phyloP scores from a whole-genome alignment of 345 rosid species.

The Eucalyptus brandiana region DNA sequence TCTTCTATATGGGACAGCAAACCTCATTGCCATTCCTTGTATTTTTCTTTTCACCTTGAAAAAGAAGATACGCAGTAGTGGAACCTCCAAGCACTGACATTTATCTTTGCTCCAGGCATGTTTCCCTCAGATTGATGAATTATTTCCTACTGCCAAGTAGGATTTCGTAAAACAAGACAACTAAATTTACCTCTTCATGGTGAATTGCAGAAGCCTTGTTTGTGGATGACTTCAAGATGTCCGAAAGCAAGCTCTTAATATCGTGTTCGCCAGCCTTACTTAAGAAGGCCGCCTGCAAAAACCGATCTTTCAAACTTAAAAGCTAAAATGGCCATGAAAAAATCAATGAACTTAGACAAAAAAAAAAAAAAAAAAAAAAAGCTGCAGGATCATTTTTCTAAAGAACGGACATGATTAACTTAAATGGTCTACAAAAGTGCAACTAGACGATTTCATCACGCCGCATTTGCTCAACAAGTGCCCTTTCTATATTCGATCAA shows the following conservation, averaged over 20 bases:
- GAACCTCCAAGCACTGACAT: background rate
- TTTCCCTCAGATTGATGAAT: background rate
- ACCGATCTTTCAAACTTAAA: background rate
- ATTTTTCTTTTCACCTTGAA: background rate
- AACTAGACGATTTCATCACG: background rate
- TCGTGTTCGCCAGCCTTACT: constrained; percentile 17
- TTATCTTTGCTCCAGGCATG: background rate
- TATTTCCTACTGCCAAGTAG: background rate
- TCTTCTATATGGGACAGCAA: background rate
- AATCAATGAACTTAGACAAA: background rate
- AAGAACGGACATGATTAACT: background rate
- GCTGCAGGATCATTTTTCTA: background rate
- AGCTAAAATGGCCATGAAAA: background rate
- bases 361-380: background rate
- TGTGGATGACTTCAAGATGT: constrained; percentile 39
- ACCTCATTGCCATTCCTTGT: background rate
- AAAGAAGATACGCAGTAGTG: background rate
- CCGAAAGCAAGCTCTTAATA: constrained; percentile 33
- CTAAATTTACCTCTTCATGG: constrained; percentile 34
- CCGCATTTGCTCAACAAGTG: background rate
- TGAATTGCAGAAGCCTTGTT: constrained; percentile 9
- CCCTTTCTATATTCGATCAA: background rate
- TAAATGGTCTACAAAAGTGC: background rate
- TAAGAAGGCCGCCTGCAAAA: constrained; percentile 22
- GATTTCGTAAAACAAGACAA: background rate